These are phyloP conservation scores for Cornus kousa DNA, from an alignment of 148 eudicot species.

Conservation along the genomic window DNA sequence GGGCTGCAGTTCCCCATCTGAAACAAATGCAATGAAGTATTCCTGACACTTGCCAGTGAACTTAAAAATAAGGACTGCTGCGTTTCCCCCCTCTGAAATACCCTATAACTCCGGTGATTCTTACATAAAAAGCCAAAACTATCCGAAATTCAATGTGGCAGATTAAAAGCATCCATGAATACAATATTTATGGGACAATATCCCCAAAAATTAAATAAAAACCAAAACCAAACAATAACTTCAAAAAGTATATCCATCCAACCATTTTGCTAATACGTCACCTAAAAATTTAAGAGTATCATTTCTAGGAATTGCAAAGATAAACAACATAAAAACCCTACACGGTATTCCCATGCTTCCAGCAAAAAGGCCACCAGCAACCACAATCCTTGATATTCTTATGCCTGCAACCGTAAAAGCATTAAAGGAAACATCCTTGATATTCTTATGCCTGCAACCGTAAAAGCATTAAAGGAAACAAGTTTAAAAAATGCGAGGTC, in stretches of 20 bases:
- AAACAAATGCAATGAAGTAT: no score
- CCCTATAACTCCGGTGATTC: no score
- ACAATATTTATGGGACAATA: no score
- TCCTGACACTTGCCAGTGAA: no score
- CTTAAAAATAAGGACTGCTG: no score
- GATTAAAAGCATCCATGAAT: no score
- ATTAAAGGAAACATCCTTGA: background rate
- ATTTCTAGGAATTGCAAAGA: conserved; percentile 1
- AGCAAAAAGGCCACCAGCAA: conserved; percentile 5
- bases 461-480: background rate
- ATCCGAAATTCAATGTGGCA: no score
- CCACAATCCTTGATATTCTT: background rate
- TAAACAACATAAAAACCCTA: background rate
- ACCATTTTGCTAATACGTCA: no score
- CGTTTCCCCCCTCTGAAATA: no score
- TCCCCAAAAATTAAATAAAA: no score
- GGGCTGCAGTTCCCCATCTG: no score
- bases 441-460: background rate
- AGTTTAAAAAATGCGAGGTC: background rate
- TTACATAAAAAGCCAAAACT: no score
- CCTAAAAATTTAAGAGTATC: background rate
- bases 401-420: background rate
- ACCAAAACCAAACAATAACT: background rate
- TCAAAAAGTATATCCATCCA: background rate
- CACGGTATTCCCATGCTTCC: background rate